A percentile compares a stretch with the other conserved stretches of the same genome.
These are phyloP conservation scores for Grosmannia serpens DNA, from an alignment of 2,329 filamentous ascomycete genomes.

Conservation along the genomic window DNA sequence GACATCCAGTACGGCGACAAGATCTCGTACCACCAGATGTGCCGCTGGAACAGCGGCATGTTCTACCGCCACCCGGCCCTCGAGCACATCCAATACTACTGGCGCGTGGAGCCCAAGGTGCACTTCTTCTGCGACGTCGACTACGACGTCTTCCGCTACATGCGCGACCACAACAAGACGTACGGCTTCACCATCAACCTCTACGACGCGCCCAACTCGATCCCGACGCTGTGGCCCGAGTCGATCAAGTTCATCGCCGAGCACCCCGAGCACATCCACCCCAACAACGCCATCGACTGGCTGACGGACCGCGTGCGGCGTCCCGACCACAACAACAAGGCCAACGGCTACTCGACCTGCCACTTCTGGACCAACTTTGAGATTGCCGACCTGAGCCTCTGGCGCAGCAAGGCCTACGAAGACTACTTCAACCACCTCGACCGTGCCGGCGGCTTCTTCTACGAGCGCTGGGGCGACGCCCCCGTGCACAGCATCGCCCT, in stretches of 20 bases:
- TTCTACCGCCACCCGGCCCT: conserved; percentile 96
- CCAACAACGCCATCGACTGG: conserved; percentile 82
- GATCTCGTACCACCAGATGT: conserved; percentile 97
- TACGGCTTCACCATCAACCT: conserved; percentile 98
- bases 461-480: conserved; percentile 83
- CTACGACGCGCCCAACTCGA: conserved; percentile 80
- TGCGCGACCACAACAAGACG: conserved; percentile 97
- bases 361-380: conserved; percentile 99
- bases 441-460: conserved; percentile 91
- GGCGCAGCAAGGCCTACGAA: conserved; percentile 79
- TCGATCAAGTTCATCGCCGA: conserved; percentile 81
- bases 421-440: conserved; percentile 96
- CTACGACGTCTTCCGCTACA: conserved; percentile 96
- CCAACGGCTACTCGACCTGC: conserved; percentile 92
- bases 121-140: conserved; percentile 99
- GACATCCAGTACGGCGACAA: conserved; percentile 83
- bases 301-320: conserved; percentile 65
- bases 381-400: conserved; percentile 87
- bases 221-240: conserved; percentile 89
- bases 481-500: conserved; percentile 92
- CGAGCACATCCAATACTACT: conserved; percentile 77
- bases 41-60: conserved; percentile 94
- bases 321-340: conserved; percentile 67
- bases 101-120: conserved; percentile 96
- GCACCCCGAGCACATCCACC: conserved; percentile 68